These are phyloP conservation scores for Trichosporon sp. DNA, from an alignment of 1,284 basidiomycete genomes.

Conservation along the genomic window DNA sequence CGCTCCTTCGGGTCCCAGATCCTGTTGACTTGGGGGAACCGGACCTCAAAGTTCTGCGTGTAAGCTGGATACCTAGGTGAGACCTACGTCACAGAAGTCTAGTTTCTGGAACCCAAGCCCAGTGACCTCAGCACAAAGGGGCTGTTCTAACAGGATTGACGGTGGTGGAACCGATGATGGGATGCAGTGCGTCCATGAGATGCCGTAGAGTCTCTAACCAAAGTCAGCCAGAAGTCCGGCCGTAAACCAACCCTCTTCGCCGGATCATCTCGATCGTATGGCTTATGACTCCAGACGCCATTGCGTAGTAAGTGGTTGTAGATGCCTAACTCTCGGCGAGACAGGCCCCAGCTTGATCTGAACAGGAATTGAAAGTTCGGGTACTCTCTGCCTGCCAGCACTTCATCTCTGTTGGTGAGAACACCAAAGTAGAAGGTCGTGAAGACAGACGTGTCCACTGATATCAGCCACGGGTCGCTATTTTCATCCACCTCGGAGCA, in stretches of 20 bases:
- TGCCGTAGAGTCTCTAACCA: constrained; percentile 32
- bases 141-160: constrained; percentile 58
- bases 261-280: constrained; percentile 35
- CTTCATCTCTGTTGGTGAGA: constrained; percentile 32
- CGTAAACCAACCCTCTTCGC: constrained; percentile 33
- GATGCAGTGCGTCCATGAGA: constrained; percentile 59
- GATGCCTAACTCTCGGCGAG: constrained; percentile 61
- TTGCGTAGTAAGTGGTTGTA: constrained; percentile 64
- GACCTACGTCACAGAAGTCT: constrained; percentile 56
- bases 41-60: constrained; percentile 67
- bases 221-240: background rate
- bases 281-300: constrained; percentile 37
- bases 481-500: constrained; percentile 60
- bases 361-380: constrained; percentile 70
- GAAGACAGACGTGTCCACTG: constrained; percentile 66
- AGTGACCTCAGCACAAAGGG: constrained; percentile 66
- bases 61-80: background rate
- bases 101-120: constrained; percentile 76
- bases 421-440: constrained; percentile 73
- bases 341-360: constrained; percentile 66
- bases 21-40: constrained; percentile 73
- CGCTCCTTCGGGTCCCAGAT: constrained; percentile 60
- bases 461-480: background rate
- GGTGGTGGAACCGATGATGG: constrained; percentile 57
- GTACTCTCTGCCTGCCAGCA: constrained; percentile 23